Base-by-base conservation (phyloP, 495 filamentous ascomycete species). In the Aspergillus biplanus region DNA sequence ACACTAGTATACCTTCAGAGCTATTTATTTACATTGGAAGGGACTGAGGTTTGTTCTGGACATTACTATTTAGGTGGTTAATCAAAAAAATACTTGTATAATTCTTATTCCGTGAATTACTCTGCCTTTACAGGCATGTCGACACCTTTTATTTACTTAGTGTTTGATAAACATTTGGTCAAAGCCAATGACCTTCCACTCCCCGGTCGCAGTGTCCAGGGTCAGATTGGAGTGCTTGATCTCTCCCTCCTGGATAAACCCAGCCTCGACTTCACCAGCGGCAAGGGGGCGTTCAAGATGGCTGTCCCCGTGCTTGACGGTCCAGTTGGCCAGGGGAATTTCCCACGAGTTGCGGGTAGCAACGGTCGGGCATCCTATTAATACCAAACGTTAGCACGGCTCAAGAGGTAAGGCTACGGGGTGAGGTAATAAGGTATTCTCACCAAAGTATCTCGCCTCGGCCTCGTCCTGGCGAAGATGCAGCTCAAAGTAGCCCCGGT, bases 401-500 rank as follows among this genome's bases (percentile, higher is more conserved):
- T n/a, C n/a, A n/a, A n/a, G n/a, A n/a, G n/a, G n/a, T n/a, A n/a
- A n/a, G n/a, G n/a, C n/a, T n/a, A n/a, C n/a, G n/a, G n/a, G n/a
- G n/a, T n/a, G n/a, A n/a, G n/a, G n/a, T n/a, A n/a, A n/a, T n/a
- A n/a, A 9, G 18, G 21, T 8, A 15, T 4, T 53, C 55, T 18
- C 33, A 64, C 64, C 58, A 18, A 66, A 66, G 31, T 62, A 66
- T 39, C 37, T 16, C 4, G 64, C 64, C 33, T 64, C 60, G 9
- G 50, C 62, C 34, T 76, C 72, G 39, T 81, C 72, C 64, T 82
- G 79, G 18, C 67, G 71, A 7, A 87, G 63, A 55, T 78, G 73
- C 7, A 89, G 69, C 39, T 86, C 81, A 66, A 84, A 89, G 58
- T 87, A 87, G 1, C 85, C 88, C 33, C 87, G 78, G 67, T 91